A percentile compares a stretch with the other conserved stretches of the same genome.
phyloP scores from a whole-genome alignment of 768 basidiomycete genomes.

The Mycena galericulata region DNA sequence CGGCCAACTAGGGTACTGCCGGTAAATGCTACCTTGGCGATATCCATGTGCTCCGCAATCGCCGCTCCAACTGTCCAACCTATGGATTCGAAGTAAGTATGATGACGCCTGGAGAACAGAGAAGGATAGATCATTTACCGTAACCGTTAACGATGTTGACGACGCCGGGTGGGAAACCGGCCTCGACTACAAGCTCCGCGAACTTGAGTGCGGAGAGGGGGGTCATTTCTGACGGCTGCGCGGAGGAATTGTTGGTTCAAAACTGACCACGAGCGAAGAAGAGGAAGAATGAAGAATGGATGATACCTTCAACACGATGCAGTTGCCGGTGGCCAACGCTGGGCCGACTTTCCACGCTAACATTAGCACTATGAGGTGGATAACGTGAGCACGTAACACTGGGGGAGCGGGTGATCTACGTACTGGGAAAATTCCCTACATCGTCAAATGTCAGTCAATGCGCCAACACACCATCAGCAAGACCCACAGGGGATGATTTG shows the following conservation, averaged over 20 bases:
- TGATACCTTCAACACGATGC: constrained; percentile 66
- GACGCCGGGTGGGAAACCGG: constrained; percentile 79
- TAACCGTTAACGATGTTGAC: constrained; percentile 78
- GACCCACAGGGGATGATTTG: constrained; percentile 56
- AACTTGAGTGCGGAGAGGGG: constrained; percentile 69
- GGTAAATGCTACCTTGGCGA: constrained; percentile 88
- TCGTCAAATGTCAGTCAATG: too few species aligned
- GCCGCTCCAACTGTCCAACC: constrained; percentile 66
- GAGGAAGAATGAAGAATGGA: too few species aligned
- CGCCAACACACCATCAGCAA: not conserved
- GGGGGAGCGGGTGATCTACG: constrained; percentile 14
- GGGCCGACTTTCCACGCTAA: constrained; percentile 46
- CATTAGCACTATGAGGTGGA: constrained; percentile 37
- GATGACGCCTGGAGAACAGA: constrained; percentile 21
- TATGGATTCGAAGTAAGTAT: not conserved
- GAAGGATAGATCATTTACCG: constrained; percentile 60
- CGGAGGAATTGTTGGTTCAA: not conserved
- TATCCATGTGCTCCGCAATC: constrained; percentile 64
- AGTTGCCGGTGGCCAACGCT: constrained; percentile 62
- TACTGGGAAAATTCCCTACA: constrained; percentile 74
- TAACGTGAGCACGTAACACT: not conserved
- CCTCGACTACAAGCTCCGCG: constrained; percentile 66
- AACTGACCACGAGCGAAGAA: too few species aligned
- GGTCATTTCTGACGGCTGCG: constrained; percentile 73
- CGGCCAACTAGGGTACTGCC: constrained; percentile 86